Conservation (phyloP, 345 rosid species). For the Syzygium grande region DNA sequence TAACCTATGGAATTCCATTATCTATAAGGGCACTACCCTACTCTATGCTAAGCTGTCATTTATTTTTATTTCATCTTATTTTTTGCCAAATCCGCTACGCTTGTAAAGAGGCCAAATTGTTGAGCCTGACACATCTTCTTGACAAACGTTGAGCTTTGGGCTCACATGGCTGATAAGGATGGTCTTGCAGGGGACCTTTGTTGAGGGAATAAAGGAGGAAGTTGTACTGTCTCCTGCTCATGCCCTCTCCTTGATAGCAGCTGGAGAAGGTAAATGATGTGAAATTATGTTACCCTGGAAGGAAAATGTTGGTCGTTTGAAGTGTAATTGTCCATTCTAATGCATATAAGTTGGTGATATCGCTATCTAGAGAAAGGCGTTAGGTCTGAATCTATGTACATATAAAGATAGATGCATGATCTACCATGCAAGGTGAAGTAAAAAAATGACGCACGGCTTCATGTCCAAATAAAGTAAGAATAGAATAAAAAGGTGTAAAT, state of each 20-base stretch:
- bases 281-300: background rate
- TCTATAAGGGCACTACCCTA: background rate
- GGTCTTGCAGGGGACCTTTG: conserved; percentile 75
- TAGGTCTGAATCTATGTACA: background rate
- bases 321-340: background rate
- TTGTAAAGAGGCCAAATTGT: background rate
- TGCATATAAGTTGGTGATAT: background rate
- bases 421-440: background rate
- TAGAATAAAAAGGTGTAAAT: background rate
- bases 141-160: background rate
- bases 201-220: conserved; percentile 98
- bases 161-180: background rate
- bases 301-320: background rate
- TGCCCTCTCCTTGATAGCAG: conserved; percentile 94
- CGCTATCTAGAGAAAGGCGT: background rate
- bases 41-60: background rate
- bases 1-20: background rate
- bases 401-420: background rate
- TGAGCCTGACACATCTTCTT: background rate
- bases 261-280: conserved; percentile 83
- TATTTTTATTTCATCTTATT: background rate
- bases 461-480: background rate
- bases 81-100: background rate
- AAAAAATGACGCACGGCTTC: background rate
- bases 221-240: conserved; percentile 99